Conservation (phyloP, 1,139 yeast genomes). For the Pichia sorboxylosa region DNA sequence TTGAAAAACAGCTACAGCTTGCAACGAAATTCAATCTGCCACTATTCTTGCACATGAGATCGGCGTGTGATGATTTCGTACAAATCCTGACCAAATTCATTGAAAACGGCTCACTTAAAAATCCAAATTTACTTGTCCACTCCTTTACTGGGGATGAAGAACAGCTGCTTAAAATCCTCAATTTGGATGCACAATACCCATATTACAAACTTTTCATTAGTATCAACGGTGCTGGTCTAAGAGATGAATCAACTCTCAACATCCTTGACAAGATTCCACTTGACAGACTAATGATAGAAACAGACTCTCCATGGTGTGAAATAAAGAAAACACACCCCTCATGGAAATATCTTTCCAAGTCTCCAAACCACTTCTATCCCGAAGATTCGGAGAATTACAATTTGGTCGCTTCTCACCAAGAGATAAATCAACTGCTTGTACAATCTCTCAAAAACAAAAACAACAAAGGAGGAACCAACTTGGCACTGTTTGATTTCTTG, state of each 20-base stretch:
- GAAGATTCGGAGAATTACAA: conserved; percentile 14
- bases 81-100: conserved; percentile 49
- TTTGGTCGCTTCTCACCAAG: not conserved
- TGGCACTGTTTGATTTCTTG: conserved; percentile 34
- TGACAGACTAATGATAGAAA: conserved; percentile 65
- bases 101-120: conserved; percentile 22
- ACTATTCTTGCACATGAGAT: conserved; percentile 79
- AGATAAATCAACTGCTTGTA: conserved; percentile 2
- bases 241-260: conserved; percentile 58
- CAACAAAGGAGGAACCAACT: conserved; percentile 14
- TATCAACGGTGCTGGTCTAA: conserved; percentile 85
- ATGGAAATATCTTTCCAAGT: conserved; percentile 38
- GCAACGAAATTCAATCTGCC: conserved; percentile 53
- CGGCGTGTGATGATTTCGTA: conserved; percentile 74
- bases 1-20: conserved; percentile 58
- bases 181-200: conserved; percentile 7
- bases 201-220: conserved; percentile 56
- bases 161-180: conserved; percentile 43
- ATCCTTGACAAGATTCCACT: conserved; percentile 60
- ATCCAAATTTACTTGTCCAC: conserved; percentile 65
- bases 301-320: conserved; percentile 99
- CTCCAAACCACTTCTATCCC: conserved; percentile 50
- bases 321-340: conserved; percentile 76
- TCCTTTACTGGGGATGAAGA: conserved; percentile 80
- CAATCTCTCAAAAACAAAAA: conserved; percentile 1